Conservation (phyloP, 495 filamentous ascomycete species). For the Amniculicola lignicola region DNA sequence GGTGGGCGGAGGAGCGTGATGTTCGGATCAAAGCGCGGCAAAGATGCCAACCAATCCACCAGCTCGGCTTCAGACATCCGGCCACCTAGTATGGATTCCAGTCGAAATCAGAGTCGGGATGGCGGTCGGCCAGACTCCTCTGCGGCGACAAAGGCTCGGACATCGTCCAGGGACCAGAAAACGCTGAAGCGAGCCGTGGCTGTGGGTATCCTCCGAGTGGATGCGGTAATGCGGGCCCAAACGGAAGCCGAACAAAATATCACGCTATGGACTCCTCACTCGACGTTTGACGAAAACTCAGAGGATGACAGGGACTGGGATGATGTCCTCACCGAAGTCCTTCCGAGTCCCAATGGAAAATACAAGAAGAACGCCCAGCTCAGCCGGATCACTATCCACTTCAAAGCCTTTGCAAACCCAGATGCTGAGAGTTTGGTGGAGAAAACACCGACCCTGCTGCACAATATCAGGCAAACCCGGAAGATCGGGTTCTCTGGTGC, state of each 20-base stretch:
- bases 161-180: constrained; percentile 38
- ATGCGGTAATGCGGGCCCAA: constrained; percentile 69
- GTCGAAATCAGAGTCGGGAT: constrained; percentile 16
- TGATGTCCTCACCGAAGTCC: constrained; percentile 67
- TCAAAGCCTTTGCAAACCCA: constrained; percentile 68
- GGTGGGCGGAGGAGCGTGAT: constrained; percentile 76
- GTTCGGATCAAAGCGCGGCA: constrained; percentile 61
- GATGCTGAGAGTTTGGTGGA: constrained; percentile 78
- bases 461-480: constrained; percentile 70
- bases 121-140: constrained; percentile 42
- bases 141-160: constrained; percentile 45
- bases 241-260: constrained; percentile 74
- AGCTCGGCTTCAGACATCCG: constrained; percentile 45
- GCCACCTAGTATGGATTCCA: constrained; percentile 20
- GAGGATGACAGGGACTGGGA: constrained; percentile 63
- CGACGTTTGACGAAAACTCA: constrained; percentile 46
- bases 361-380: constrained; percentile 69
- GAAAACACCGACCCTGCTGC: constrained; percentile 82
- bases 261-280: constrained; percentile 69
- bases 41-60: constrained; percentile 42
- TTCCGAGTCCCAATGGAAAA: constrained; percentile 66
- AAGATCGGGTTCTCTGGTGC: constrained; percentile 96
- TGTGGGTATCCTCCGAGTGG: constrained; percentile 77
- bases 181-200: constrained; percentile 67
- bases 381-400: constrained; percentile 70